Conservation (phyloP, 2,329 filamentous ascomycete species). For the Xylaria sp. region DNA sequence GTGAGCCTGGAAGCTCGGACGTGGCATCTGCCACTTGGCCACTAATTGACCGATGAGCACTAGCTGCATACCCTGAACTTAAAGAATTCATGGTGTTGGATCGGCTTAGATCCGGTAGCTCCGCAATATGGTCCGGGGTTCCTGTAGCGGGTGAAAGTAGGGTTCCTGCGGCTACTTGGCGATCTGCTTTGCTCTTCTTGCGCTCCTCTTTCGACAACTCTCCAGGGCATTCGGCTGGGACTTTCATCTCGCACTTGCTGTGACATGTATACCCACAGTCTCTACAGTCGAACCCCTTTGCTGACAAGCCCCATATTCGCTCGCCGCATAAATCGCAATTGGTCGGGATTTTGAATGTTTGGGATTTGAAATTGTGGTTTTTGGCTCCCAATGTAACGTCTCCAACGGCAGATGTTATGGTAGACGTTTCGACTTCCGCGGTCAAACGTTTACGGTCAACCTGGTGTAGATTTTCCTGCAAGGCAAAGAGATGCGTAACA, state of each 20-base stretch:
- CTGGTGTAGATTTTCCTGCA: slow-evolving; percentile 87
- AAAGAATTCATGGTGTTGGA: slow-evolving; percentile 91
- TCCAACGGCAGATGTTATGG: slow-evolving; percentile 89
- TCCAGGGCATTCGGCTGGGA: slow-evolving; percentile 93
- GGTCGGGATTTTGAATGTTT: slow-evolving; percentile 98
- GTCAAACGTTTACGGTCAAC: slow-evolving; percentile 85
- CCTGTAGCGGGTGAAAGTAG: slow-evolving; percentile 61
- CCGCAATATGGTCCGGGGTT: slow-evolving; percentile 63
- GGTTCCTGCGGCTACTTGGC: slow-evolving; percentile 80
- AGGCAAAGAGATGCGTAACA: slow-evolving; percentile 81
- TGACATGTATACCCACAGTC: slow-evolving; percentile 99
- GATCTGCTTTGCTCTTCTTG: slow-evolving; percentile 89
- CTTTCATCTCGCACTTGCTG: slow-evolving; percentile 99
- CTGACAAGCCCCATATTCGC: slow-evolving; percentile 94
- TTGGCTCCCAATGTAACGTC: slow-evolving; percentile 92
- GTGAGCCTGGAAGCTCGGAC: slow-evolving; percentile 57
- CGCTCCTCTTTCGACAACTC: slow-evolving; percentile 94
- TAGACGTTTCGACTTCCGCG: slow-evolving; percentile 91
- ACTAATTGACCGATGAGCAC: slow-evolving; percentile 79
- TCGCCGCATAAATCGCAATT: slow-evolving; percentile 98
- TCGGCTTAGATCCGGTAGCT: slow-evolving; percentile 75
- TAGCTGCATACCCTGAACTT: slow-evolving; percentile 86
- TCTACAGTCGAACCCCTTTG: slow-evolving; percentile 94
- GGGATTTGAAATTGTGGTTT: slow-evolving; percentile 98
- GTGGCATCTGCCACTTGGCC: slow-evolving; percentile 56